Evolutionary conservation across 2,329 filamentous ascomycete genomes (phyloP).

Genomic region (Lachnellula willkommii): DNA sequence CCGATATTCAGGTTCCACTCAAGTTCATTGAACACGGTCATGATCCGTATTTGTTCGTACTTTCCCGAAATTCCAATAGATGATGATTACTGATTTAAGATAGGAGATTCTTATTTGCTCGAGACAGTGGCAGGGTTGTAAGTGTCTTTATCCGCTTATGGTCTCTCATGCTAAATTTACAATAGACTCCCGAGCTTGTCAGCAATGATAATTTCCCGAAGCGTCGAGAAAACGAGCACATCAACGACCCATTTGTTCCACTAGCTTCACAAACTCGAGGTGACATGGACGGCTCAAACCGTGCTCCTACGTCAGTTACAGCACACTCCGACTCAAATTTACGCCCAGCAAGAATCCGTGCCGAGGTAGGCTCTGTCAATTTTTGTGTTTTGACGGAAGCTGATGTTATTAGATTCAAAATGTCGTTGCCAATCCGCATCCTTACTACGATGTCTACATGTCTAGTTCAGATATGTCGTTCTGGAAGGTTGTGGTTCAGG

Average conservation of each 20-base stretch:
- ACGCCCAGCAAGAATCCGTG: conserved; percentile 5
- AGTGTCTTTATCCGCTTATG: not conserved
- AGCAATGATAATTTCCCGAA: conserved; percentile 6
- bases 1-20: not conserved
- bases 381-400: not conserved
- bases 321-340: conserved; percentile 2
- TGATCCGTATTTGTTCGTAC: not conserved
- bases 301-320: not conserved
- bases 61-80: not conserved
- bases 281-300: not conserved
- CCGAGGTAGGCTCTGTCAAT: conserved; percentile 1
- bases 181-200: not conserved
- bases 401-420: not conserved
- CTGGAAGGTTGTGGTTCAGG: conserved; percentile 13
- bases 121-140: not conserved
- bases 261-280: conserved; percentile 1
- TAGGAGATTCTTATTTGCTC: conserved; percentile 1
- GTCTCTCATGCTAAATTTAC: not conserved
- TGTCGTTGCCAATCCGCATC: conserved; percentile 8
- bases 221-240: conserved; percentile 1
- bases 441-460: conserved; percentile 8
- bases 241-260: conserved; percentile 4
- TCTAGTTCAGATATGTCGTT: conserved; percentile 10
- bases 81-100: not conserved
- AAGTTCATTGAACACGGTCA: not conserved